A percentile compares a stretch with the other conserved stretches of the same genome.
Conservation (phyloP, 257 asterid species). For the Rauvolfia tetraphylla region DNA sequence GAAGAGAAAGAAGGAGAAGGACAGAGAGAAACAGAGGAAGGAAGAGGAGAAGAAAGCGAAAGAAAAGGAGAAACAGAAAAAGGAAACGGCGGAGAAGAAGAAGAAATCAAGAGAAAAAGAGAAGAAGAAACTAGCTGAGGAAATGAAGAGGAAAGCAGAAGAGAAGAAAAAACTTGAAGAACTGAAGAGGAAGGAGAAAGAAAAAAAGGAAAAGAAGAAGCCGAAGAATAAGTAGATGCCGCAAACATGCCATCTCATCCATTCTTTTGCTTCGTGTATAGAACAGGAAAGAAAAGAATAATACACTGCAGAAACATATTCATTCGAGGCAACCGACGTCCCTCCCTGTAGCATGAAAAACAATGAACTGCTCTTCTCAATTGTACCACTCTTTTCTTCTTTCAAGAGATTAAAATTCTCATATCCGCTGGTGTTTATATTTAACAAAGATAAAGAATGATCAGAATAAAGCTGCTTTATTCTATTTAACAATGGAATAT, state of each 20-base stretch:
- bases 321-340: too few species aligned
- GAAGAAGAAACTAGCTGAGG: slow-evolving; percentile 3
- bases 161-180: background rate
- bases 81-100: background rate
- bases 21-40: background rate
- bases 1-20: slow-evolving; percentile 11
- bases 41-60: slow-evolving; percentile 7
- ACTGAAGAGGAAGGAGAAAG: background rate
- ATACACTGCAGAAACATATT: background rate
- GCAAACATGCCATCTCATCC: background rate
- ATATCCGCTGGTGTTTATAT: background rate
- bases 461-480: background rate
- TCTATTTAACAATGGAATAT: background rate
- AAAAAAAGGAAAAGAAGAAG: background rate
- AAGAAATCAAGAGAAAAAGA: slow-evolving; percentile 3
- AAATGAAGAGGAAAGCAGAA: background rate
- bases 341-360: background rate
- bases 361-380: background rate
- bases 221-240: background rate
- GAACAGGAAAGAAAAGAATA: background rate
- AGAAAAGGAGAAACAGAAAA: slow-evolving; percentile 20
- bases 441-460: background rate
- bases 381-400: background rate
- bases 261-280: background rate
- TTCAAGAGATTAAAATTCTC: background rate